Evolutionary conservation across 2,329 filamentous ascomycete species (phyloP).

Genomic region (Botrytis squamosa): DNA sequence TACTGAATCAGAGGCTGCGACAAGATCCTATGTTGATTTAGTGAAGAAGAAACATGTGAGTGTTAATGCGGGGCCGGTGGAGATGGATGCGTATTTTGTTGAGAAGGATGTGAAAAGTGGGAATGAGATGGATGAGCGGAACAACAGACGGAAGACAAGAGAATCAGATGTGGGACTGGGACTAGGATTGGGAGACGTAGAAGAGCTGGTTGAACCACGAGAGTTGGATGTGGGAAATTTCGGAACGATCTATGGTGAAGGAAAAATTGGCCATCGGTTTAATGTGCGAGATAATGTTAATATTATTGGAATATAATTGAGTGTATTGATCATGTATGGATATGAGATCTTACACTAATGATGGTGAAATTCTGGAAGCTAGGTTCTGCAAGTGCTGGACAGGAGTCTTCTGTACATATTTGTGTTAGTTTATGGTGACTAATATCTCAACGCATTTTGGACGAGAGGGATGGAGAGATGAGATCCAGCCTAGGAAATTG

Average conservation of each 20-base stretch:
- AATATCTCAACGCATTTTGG: not conserved
- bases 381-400: not conserved
- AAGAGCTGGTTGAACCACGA: not conserved
- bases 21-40: not conserved
- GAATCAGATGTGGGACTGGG: not conserved
- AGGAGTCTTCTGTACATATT: not conserved
- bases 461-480: not conserved
- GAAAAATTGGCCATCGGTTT: not conserved
- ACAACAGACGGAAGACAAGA: rapidly evolving
- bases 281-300: constrained; percentile 2
- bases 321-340: not conserved
- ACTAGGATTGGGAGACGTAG: not conserved
- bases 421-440: not conserved
- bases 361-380: not conserved
- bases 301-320: not conserved
- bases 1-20: not conserved
- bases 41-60: not conserved
- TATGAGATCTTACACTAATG: rapidly evolving
- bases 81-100: not conserved
- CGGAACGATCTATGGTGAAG: not conserved
- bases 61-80: not conserved
- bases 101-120: not conserved
- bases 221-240: not conserved
- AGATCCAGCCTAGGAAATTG: not conserved
- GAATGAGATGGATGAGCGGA: not conserved